These are phyloP conservation scores for Pestalotiopsis sp. DNA, from an alignment of 2,329 filamentous ascomycete species.

Conservation along the genomic window DNA sequence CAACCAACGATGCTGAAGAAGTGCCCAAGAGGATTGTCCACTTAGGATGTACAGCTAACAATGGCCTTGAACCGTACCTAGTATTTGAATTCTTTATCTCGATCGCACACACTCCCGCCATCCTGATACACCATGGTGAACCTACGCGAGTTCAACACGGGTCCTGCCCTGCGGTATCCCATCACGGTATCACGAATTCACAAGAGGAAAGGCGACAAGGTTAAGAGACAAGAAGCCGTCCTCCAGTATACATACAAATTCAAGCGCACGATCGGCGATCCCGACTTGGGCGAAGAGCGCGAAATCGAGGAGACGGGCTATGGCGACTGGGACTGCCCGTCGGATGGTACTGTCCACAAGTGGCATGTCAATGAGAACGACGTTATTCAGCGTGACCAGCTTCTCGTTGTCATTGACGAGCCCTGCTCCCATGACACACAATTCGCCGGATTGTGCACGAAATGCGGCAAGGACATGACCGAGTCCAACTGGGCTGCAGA, in stretches of 20 bases:
- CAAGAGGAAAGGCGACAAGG: constrained; percentile 72
- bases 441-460: constrained; percentile 85
- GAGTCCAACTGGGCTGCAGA: constrained; percentile 84
- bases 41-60: not conserved
- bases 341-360: constrained; percentile 75
- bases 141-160: constrained; percentile 53
- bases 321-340: constrained; percentile 80
- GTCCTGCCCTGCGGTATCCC: constrained; percentile 79
- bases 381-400: constrained; percentile 60
- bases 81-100: not conserved
- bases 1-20: not conserved
- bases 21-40: not conserved
- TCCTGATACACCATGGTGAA: constrained; percentile 28
- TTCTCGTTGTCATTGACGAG: constrained; percentile 80
- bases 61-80: not conserved
- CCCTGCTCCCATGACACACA: constrained; percentile 90
- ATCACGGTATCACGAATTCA: constrained; percentile 88
- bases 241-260: constrained; percentile 88
- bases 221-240: constrained; percentile 76
- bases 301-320: constrained; percentile 71
- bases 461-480: constrained; percentile 97
- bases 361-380: constrained; percentile 77
- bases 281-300: constrained; percentile 59
- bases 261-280: constrained; percentile 75
- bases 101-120: not conserved